Percentiles rank a stretch among this genome's conserved stretches.
Conservation (phyloP, 257 asterid species). For the Echites panduratus region DNA sequence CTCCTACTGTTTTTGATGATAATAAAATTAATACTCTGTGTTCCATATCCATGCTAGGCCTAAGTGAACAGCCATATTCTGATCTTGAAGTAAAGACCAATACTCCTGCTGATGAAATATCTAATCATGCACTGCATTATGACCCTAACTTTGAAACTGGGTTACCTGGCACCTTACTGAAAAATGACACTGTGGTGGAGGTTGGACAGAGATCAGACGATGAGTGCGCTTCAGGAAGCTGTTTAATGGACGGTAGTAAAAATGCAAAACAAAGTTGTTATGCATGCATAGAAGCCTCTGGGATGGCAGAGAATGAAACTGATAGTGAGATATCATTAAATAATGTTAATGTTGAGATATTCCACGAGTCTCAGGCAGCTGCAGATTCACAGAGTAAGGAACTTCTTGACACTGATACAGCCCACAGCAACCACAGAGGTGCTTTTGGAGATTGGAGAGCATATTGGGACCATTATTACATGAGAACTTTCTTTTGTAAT, state of each 20-base stretch:
- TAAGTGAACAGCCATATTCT: conserved; percentile 26
- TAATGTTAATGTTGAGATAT: conserved; percentile 21
- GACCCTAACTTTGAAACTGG: conserved; percentile 17
- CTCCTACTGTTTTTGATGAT: conserved; percentile 26
- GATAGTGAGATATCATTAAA: conserved; percentile 18
- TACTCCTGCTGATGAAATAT: conserved; percentile 23
- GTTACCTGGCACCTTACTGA: conserved; percentile 9
- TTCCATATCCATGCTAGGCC: conserved; percentile 21
- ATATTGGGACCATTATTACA: conserved; percentile 63
- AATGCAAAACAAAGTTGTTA: conserved; percentile 21
- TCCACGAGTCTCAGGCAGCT: conserved; percentile 20
- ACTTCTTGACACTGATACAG: conserved; percentile 13
- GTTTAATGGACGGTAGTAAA: conserved; percentile 28
- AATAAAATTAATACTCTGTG: conserved; percentile 17
- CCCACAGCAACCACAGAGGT: conserved; percentile 18
- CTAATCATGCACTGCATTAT: conserved; percentile 23
- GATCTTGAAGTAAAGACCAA: conserved; percentile 22
- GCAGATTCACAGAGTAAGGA: conserved; percentile 20
- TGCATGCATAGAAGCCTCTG: conserved; percentile 19
- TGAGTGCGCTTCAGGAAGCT: conserved; percentile 32
- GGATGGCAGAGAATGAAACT: conserved; percentile 23
- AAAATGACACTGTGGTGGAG: conserved; percentile 18
- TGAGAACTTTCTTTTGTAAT: conserved; percentile 58
- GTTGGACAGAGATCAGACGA: conserved; percentile 20
- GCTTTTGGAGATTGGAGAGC: conserved; percentile 45